Base-by-base conservation (phyloP, 2,329 filamentous ascomycete genomes). In the Trichoderma pleuroti region DNA sequence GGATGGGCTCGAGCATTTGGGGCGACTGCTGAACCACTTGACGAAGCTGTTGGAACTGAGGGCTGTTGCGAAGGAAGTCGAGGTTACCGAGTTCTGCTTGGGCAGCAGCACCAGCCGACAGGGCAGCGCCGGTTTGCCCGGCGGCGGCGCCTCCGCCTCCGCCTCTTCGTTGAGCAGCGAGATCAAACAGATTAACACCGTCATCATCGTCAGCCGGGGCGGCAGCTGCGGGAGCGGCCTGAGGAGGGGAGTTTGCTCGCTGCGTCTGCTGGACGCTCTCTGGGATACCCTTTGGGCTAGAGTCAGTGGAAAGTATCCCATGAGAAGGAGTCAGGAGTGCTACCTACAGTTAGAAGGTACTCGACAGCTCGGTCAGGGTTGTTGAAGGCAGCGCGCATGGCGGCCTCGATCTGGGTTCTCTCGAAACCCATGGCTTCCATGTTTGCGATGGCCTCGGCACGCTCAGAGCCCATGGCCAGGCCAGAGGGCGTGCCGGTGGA, bases 371-470 rank as follows among this genome's bases (percentile, higher is more conserved):
- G 93, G 81, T 98, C 95, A 16, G 95, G 94, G 84, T 99, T 99
- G 86, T 92, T 97, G 82, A 93, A 99, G 16, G 96, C 96, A 73
- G 96, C 96, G 78, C 95, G 92, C 91, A 99, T 96, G 65, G 96
- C 96, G 61, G 92, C 89, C 76, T 98, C 94, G 75, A 98, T 97
- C 78, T 97, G 92, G 66, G 89, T 85, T 78, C 94, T 88, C 77
- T 93, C 89, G 76, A 99, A 99, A 10, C 96, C 96, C 96, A 99
- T 99, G 74, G 91, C 92, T 83, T 97, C 94, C 94, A 99, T 97
- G 79, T 94, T 93, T 62, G 91, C 87, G 77, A 98, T 91, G 46
- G 93, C 94, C 75, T 91, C 90, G 73, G 92, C 89, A 75, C 94
- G 90, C 81, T 95, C 92, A 72, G 91, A 86, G 67, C 96, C 96